Evolutionary conservation across 805 yeast species (phyloP), one percentile per base, ranked within the genome.

Genomic region (Schwanniomyces yamadae): DNA sequence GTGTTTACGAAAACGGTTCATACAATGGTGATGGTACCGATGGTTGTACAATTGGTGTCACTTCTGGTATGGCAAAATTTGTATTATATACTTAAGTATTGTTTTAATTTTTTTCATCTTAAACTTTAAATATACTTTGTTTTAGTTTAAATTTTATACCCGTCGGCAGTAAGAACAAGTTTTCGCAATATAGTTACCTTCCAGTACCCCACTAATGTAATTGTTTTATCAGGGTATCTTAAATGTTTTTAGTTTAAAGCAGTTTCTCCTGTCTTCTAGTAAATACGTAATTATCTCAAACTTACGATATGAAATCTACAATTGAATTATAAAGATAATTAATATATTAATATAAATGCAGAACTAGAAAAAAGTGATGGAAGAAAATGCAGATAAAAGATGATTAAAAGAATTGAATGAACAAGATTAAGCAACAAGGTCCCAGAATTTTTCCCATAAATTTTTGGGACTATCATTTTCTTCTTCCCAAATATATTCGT

Each of bases 1-100:
- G 98, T 72, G 63, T 63, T 35, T 91, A 90, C 72, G 85, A 75
- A 57, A 69, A 85, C 57, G 98, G 98, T 51, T 40, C 51, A 23
- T 86, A 82, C 73, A 75, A 75, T 52, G 88, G 87, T 47, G 30
- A 39, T 31, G 79, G 82, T 39, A 48, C 80, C 13, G 88, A 84
- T 55, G 95, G 95, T 52, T 85, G 95, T 73, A 85, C 95, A 36
- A 84, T 81, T 44, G 73, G 78, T 33, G 80, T 80, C 25, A 69
- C 77, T 29, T 61, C 69, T 21, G 86, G 86, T 57, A 52, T 68
- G 34, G 86, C 82, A 39, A 60, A 77, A 54, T 80, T 79, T 54
- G 82, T 80, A 50, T 71, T 78, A 52, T 76, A 70, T 57, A 36
- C 38, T 25, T 40, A 26, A 28, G 9, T 18, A 7, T 18, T 12